These are phyloP conservation scores for Neonectria punicea DNA, from an alignment of 2,329 filamentous ascomycete genomes.

Conservation along the genomic window DNA sequence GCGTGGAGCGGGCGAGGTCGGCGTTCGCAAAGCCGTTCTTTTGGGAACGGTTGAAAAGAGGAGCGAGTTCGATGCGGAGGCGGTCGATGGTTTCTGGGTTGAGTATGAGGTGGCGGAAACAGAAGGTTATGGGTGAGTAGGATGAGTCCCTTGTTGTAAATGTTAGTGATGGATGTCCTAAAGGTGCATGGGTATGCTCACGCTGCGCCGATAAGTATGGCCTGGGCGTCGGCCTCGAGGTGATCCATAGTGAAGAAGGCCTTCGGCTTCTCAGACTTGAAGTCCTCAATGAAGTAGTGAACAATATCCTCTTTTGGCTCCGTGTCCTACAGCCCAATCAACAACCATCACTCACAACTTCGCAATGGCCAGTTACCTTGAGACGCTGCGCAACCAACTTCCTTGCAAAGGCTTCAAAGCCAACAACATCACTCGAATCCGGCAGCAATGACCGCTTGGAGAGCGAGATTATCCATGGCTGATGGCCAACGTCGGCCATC, in stretches of 20 bases:
- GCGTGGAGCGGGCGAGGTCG: constrained; percentile 30
- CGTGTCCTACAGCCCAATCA: neutral
- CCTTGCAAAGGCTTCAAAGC: constrained; percentile 59
- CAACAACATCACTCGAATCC: constrained; percentile 11
- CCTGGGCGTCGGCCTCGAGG: constrained; percentile 33
- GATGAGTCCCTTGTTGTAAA: neutral
- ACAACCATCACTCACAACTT: neutral
- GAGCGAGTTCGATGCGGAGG: constrained; percentile 25
- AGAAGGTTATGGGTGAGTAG: neutral
- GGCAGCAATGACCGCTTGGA: constrained; percentile 8
- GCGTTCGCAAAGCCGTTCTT: constrained; percentile 30
- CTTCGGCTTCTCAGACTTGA: constrained; percentile 35
- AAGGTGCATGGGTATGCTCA: neutral
- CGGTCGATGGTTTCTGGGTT: constrained; percentile 11
- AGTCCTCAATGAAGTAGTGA: constrained; percentile 39
- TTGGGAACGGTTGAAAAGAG: constrained; percentile 26
- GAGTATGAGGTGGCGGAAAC: constrained; percentile 1
- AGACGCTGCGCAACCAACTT: constrained; percentile 43
- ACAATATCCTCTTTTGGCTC: constrained; percentile 39
- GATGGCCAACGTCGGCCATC: constrained; percentile 29
- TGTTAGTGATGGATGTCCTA: neutral
- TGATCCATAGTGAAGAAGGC: constrained; percentile 34
- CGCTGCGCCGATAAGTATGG: constrained; percentile 36
- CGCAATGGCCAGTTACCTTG: constrained; percentile 21
- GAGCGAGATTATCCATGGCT: constrained; percentile 38